Evolutionary conservation across 768 basidiomycete genomes (phyloP), one percentile per base, ranked within the genome.

Genomic region (Filobasidium wieringae): DNA sequence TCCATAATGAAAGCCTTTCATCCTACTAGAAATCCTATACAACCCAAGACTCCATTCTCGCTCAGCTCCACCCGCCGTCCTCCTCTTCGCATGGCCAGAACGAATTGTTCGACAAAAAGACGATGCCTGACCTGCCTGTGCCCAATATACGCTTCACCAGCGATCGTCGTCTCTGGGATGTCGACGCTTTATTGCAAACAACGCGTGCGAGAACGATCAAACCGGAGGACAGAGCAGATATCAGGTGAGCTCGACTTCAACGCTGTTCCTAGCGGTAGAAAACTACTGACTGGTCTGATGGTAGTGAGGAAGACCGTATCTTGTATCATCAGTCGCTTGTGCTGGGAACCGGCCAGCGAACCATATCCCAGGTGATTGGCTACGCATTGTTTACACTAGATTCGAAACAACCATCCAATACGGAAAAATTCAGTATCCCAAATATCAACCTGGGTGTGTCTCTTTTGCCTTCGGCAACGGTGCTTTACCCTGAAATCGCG

Each of bases 311-410:
- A 60, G 91, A 96, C 47, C 83, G 88, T 63, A 80, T 83, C 9
- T 84, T 86, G 63, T 88, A 90, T 63, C 85, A 93, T 50, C 88
- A 93, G 66, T 79, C 79, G 40, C 82, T 88, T 60, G 85, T 87
- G 2, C 75, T 85, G 30, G 82, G 86, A 9, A 82, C 93, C 33
- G 85, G 87, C 15, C 85, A 88, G 65, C 80, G 92, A 33, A 96
- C 91, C 0, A 78, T 95, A n/a, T 84, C 93, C 1, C 77, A 95
- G 31, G 84, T 92, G 0, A 82, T 89, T 60, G 95, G 95, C 8
- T 80, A 88, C 58, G 91, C 88, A 0, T 83, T 95, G 78, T 93
- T 91, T 70, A 89, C 87, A 0, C 95, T 87, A 72, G 87, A 86
- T 8, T 84, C 88, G 0, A 80, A 85, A n/a, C 76, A 80, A 14